A percentile compares a stretch with the other conserved stretches of the same genome.
Conservation (phyloP, 2,329 filamentous ascomycete species). For the Colletotrichum sp. region DNA sequence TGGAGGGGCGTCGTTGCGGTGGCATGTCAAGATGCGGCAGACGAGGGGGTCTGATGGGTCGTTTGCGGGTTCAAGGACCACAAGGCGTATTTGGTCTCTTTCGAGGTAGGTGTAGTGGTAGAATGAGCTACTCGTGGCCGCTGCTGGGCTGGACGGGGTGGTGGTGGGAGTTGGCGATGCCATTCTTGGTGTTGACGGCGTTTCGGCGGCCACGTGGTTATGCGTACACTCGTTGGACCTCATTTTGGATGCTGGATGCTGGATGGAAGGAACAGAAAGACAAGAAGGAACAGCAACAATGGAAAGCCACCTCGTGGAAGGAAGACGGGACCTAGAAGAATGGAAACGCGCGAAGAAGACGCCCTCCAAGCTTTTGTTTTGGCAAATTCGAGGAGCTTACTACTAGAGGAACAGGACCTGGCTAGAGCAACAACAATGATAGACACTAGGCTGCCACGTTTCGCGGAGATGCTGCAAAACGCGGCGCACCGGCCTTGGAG, state of each 20-base stretch:
- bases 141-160: neutral
- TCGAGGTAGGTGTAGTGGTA: neutral
- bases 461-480: neutral
- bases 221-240: neutral
- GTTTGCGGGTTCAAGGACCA: neutral
- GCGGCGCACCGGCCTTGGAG: neutral
- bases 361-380: neutral
- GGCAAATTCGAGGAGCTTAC: neutral
- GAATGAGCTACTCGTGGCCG: neutral
- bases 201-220: neutral
- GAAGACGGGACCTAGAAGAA: neutral
- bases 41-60: neutral
- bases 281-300: neutral
- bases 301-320: neutral
- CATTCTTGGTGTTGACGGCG: neutral
- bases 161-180: neutral
- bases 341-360: neutral
- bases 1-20: neutral
- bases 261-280: neutral
- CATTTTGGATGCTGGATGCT: neutral
- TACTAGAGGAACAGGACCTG: neutral
- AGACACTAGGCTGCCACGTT: neutral
- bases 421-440: neutral
- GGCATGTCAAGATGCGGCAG: neutral
- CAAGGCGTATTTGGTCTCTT: neutral